Evolutionary conservation across 257 asterid genomes (phyloP).

Genomic region (Jasminum sambac): DNA sequence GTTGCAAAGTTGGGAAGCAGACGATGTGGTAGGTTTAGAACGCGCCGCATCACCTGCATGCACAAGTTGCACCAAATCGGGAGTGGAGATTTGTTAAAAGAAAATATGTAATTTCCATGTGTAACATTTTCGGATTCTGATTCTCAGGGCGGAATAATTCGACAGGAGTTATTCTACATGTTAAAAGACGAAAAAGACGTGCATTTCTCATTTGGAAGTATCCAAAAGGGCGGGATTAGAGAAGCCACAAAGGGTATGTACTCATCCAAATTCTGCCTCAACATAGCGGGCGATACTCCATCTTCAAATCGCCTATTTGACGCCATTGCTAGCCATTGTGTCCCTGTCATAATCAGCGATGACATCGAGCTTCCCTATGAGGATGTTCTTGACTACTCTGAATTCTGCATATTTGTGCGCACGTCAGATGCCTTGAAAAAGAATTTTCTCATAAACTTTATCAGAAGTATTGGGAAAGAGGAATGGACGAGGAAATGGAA

Average conservation of each 20-base stretch:
- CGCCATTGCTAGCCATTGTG: constrained; percentile 80
- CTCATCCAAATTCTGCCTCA: constrained; percentile 73
- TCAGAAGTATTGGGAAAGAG: constrained; percentile 44
- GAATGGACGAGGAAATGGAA: constrained; percentile 75
- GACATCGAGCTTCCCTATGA: constrained; percentile 79
- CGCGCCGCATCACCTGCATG: too few relatives aligned
- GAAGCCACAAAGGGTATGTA: constrained; percentile 68
- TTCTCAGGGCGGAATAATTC: constrained; percentile 64
- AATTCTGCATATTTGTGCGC: constrained; percentile 59
- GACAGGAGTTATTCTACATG: constrained; percentile 64
- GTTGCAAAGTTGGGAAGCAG: too few relatives aligned
- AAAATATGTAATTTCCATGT: neutral
- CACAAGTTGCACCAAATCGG: too few relatives aligned
- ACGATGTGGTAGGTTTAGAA: too few relatives aligned
- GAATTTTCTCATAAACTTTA: constrained; percentile 46
- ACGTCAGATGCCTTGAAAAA: constrained; percentile 55
- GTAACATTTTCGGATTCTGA: neutral
- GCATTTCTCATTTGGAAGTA: constrained; percentile 69
- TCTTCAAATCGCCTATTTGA: constrained; percentile 86
- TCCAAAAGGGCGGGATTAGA: constrained; percentile 52
- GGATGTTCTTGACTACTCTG: constrained; percentile 65
- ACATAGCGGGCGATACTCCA: constrained; percentile 84
- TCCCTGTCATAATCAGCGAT: constrained; percentile 74
- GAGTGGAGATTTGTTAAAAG: too few relatives aligned
- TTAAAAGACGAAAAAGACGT: constrained; percentile 69